Base-by-base conservation (phyloP, 371 early-diverging fungal genomes). In the Mortierella sp. region DNA sequence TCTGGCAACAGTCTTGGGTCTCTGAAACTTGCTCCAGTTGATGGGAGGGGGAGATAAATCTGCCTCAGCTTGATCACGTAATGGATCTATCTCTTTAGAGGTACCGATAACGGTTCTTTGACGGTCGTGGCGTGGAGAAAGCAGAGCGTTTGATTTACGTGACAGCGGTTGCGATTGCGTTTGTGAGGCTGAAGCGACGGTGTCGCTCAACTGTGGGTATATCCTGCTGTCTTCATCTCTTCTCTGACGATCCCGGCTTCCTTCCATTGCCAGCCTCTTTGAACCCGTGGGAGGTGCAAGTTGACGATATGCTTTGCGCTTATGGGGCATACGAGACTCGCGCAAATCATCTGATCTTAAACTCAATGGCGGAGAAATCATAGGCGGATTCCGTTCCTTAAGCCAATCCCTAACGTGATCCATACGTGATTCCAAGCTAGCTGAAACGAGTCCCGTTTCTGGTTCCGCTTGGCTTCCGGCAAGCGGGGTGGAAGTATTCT, bases 351-450 rank as follows among this genome's bases (percentile, higher is more conserved):
- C 68, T 1, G 79, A 79, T 17, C 47, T 64, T 1, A 61, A 56
- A 3, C 70, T 73, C 45, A 79, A 43, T 2, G 79, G 66, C 0
- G 74, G 79, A 0, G 79, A 79, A 28, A 73, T 55, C 61, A 79
- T 45, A 1, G 79, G 66, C 2, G 79, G 79, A 19, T 73, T 69
- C 7, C 70, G 65, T 40, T 69, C 64, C 60, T 73, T 73, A 34
- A 79, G 62, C 79, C 79, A 79, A 28, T 66, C 70, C 19, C 62
- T 62, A 9, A 79, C 79, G 28, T 70, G 69, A 26, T 66, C 65
- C 79, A 79, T 73, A 28, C 74, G 56, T 22, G 61, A 64, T 13
- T 79, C 79, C 28, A 73, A 56, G 31, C 56, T 58, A n/a, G 64
- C 71, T 7, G 68, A 66, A 8, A 6, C 45, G 0, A 15, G 9